Percentiles rank a stretch among this genome's conserved stretches.
These are phyloP conservation scores for Tieghemostelium lacteum DNA, from an alignment of 78 protist genomes.

Conservation along the genomic window DNA sequence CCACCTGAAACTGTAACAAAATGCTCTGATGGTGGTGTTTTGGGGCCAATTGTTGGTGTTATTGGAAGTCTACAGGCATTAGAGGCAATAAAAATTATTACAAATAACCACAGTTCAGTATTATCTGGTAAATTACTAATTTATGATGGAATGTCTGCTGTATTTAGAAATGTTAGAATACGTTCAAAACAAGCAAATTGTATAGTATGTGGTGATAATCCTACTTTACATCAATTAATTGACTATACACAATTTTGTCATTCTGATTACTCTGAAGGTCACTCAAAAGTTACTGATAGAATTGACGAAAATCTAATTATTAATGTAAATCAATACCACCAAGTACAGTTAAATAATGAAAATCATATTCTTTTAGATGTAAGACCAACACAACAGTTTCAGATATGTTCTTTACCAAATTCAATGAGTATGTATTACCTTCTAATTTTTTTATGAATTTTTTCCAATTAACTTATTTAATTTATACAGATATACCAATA, in stretches of 20 bases:
- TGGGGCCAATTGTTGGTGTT: constrained; percentile 88
- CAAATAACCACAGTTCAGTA: not conserved
- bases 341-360: not conserved
- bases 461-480: not conserved
- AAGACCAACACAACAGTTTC: constrained; percentile 62
- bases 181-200: constrained; percentile 26
- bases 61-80: constrained; percentile 93
- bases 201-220: constrained; percentile 79
- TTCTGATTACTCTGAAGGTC: constrained; percentile 27
- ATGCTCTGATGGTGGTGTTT: constrained; percentile 91
- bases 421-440: constrained; percentile 35
- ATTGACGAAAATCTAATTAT: constrained; percentile 4
- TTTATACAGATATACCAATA: constrained; percentile 31
- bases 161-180: constrained; percentile 50
- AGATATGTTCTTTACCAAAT: constrained; percentile 64
- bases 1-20: constrained; percentile 86
- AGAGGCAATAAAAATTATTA: constrained; percentile 87
- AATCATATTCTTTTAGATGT: constrained; percentile 66
- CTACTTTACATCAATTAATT: constrained; percentile 41
- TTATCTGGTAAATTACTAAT: constrained; percentile 21
- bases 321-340: constrained; percentile 4
- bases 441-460: not conserved
- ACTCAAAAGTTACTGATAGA: constrained; percentile 40
- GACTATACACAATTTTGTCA: constrained; percentile 74
- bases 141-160: constrained; percentile 54